Evolutionary conservation across 192 early-diverging fungal species (phyloP).

Genomic region (Obelidium mucronatum): DNA sequence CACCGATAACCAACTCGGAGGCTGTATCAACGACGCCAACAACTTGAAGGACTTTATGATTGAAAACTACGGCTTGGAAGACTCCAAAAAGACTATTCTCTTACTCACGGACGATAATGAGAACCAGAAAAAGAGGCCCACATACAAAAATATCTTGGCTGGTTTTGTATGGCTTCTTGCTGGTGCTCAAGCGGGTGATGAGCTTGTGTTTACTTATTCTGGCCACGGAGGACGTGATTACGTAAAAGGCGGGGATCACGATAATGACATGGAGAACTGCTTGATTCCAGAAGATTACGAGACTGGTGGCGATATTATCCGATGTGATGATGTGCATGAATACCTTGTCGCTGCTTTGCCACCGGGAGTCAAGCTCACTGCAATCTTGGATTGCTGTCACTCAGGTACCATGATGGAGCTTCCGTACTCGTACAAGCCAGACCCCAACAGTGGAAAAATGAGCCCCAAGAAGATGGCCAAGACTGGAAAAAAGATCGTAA

Average conservation of each 20-base stretch:
- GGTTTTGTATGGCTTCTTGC: slow-evolving; percentile 58
- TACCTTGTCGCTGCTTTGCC: slow-evolving; percentile 71
- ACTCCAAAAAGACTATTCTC: not conserved
- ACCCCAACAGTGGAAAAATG: slow-evolving; percentile 30
- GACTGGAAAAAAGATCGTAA: not conserved
- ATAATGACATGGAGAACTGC: slow-evolving; percentile 49
- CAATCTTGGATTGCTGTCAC: slow-evolving; percentile 79
- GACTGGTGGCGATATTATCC: slow-evolving; percentile 71
- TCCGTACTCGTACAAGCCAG: slow-evolving; percentile 41
- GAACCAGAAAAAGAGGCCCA: slow-evolving; percentile 36
- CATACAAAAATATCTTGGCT: slow-evolving; percentile 52
- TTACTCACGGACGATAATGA: slow-evolving; percentile 18
- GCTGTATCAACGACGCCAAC: slow-evolving; percentile 46
- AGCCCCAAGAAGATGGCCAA: slow-evolving; percentile 11
- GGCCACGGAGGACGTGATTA: slow-evolving; percentile 70
- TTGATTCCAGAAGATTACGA: slow-evolving; percentile 80
- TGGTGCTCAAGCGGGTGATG: slow-evolving; percentile 56
- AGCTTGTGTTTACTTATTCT: slow-evolving; percentile 44
- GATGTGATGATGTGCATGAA: slow-evolving; percentile 73
- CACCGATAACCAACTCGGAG: slow-evolving; percentile 20
- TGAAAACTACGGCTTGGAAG: slow-evolving; percentile 13
- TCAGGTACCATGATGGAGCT: slow-evolving; percentile 50
- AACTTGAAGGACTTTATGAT: slow-evolving; percentile 8
- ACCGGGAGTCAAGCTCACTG: slow-evolving; percentile 72
- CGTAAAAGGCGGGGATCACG: slow-evolving; percentile 54